phyloP scores from a whole-genome alignment of 2,329 filamentous ascomycete species.

The Mollisiaceae sp. region DNA sequence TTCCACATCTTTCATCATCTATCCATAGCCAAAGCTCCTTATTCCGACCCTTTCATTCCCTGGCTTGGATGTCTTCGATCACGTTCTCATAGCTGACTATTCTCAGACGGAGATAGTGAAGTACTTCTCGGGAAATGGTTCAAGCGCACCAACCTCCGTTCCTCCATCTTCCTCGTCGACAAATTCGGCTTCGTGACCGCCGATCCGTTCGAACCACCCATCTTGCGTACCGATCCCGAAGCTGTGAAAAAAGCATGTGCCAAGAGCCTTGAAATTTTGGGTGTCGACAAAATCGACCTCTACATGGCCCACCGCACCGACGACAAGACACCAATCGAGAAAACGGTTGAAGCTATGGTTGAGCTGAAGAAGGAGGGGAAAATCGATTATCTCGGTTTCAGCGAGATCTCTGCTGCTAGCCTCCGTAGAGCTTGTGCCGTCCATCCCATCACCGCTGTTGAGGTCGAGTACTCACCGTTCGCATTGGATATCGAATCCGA shows the following conservation, averaged over 20 bases:
- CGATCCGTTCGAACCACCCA: conserved; percentile 8
- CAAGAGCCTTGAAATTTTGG: conserved; percentile 46
- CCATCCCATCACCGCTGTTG: conserved; percentile 55
- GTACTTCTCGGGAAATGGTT: conserved; percentile 23
- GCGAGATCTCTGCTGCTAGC: conserved; percentile 54
- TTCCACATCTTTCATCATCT: neutral
- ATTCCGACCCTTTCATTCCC: neutral
- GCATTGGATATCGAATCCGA: conserved; percentile 61
- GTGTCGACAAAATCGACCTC: conserved; percentile 44
- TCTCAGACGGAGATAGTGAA: conserved; percentile 16
- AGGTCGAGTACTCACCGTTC: conserved; percentile 61
- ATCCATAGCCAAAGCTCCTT: too few species aligned
- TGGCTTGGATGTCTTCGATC: neutral
- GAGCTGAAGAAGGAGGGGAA: conserved; percentile 55
- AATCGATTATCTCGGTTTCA: conserved; percentile 61
- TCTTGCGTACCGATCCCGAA: conserved; percentile 38
- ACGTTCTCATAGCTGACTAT: neutral
- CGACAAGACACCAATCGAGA: conserved; percentile 47
- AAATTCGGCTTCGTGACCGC: conserved; percentile 27
- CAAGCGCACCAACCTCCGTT: conserved; percentile 20
- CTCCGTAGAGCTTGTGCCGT: conserved; percentile 57
- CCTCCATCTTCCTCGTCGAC: conserved; percentile 26
- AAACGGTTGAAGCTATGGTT: conserved; percentile 48
- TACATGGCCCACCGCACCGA: conserved; percentile 45
- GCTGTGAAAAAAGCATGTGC: conserved; percentile 48